phyloP scores from a whole-genome alignment of 2,329 filamentous ascomycete genomes.

The Pseudogymnoascus sp. region DNA sequence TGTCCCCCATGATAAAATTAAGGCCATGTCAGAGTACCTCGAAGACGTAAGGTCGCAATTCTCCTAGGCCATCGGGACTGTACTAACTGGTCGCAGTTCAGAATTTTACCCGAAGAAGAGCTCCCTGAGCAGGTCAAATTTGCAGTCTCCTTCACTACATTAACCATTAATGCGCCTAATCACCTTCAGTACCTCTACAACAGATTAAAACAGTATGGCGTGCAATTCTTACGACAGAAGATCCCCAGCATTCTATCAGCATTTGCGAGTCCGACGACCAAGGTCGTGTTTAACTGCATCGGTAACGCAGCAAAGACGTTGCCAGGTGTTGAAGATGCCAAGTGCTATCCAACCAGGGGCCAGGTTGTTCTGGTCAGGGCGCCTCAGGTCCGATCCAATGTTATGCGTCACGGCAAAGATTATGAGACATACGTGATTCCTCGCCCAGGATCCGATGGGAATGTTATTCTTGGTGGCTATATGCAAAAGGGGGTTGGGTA shows the following conservation, averaged over 20 bases:
- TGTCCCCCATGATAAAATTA: constrained; percentile 35
- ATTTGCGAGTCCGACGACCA: constrained; percentile 16
- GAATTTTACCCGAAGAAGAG: constrained; percentile 24
- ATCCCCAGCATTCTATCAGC: constrained; percentile 26
- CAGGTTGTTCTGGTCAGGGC: constrained; percentile 29
- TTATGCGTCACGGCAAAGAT: constrained; percentile 35
- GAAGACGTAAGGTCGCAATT: constrained; percentile 30
- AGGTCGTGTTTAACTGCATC: constrained; percentile 16
- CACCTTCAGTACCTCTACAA: constrained; percentile 31
- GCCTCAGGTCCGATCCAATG: constrained; percentile 32
- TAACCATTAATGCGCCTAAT: constrained; percentile 34
- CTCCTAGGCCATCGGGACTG: too few relatives aligned
- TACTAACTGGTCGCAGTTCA: constrained; percentile 25
- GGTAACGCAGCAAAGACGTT: constrained; percentile 15
- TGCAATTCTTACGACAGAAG: constrained; percentile 29
- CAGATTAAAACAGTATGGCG: constrained; percentile 27
- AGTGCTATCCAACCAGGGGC: constrained; percentile 22
- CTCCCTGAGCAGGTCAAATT: constrained; percentile 31
- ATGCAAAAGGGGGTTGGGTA: constrained; percentile 33
- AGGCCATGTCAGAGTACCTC: constrained; percentile 35
- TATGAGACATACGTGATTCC: constrained; percentile 39
- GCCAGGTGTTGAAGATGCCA: constrained; percentile 18
- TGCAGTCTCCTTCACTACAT: constrained; percentile 32
- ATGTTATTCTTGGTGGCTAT: constrained; percentile 35
- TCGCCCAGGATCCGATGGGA: constrained; percentile 32